A percentile compares a stretch with the other conserved stretches of the same genome.
Conservation (phyloP, 305 asterid genomes). For the Fraxinus platypoda region DNA sequence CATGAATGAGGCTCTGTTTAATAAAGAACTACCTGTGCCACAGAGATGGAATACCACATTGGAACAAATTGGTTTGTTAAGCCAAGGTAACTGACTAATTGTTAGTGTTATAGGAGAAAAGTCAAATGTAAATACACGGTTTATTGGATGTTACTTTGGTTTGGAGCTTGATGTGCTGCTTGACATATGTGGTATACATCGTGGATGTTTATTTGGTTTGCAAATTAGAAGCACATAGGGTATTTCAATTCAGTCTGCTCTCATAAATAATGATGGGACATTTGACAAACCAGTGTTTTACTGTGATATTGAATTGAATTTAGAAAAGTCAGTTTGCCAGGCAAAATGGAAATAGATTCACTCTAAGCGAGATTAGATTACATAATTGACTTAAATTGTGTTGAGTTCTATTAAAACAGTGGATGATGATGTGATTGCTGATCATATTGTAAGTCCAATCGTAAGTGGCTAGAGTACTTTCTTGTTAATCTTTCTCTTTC, state of each 20-base stretch:
- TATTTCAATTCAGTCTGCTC: not conserved
- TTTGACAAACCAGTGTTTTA: slow-evolving; percentile 1
- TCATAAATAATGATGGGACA: not conserved
- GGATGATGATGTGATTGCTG: not conserved
- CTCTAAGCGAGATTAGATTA: not conserved
- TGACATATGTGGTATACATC: not conserved
- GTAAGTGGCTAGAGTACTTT: not conserved
- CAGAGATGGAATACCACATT: slow-evolving; percentile 7
- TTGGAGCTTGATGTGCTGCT: not conserved
- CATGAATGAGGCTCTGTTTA: not conserved
- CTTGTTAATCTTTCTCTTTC: not conserved
- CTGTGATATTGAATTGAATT: slow-evolving; percentile 4
- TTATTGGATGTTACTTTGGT: not conserved
- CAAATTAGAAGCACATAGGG: not conserved
- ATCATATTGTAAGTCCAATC: slow-evolving; percentile 11
- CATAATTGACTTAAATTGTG: not conserved
- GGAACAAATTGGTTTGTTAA: not conserved
- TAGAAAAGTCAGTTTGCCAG: not conserved
- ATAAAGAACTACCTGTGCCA: not conserved
- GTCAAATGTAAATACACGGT: not conserved
- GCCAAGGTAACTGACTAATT: not conserved
- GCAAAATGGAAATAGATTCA: not conserved
- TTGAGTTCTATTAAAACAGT: not conserved
- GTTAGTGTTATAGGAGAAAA: not conserved
- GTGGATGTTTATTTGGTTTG: slow-evolving; percentile 1